Percentiles rank a stretch among this genome's conserved stretches.
Conservation (phyloP, 805 yeast genomes). For the Nadsonia fulvescens region DNA sequence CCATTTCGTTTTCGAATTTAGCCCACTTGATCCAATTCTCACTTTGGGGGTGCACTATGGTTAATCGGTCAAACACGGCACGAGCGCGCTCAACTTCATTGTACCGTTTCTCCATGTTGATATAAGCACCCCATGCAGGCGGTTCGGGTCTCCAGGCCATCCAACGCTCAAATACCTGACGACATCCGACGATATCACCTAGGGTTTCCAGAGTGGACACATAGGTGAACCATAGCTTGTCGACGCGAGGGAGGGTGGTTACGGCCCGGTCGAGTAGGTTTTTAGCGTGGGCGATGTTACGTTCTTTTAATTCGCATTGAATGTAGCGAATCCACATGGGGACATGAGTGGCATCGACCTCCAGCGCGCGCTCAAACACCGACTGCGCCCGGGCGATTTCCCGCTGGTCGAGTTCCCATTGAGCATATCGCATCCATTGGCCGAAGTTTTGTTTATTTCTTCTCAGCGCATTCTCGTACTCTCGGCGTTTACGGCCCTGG, state of each 20-base stretch:
- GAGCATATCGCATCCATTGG: conserved; percentile 87
- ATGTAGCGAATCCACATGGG: conserved; percentile 78
- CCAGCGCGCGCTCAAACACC: conserved; percentile 71
- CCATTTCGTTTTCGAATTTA: conserved; percentile 41
- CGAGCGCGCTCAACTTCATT: conserved; percentile 40
- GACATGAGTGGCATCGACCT: conserved; percentile 54
- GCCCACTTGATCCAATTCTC: conserved; percentile 65
- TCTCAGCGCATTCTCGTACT: conserved; percentile 73
- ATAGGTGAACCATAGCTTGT: conserved; percentile 75
- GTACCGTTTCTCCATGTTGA: conserved; percentile 56
- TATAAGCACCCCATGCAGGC: conserved; percentile 58
- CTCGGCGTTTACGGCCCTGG: conserved; percentile 62
- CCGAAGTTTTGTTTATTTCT: conserved; percentile 65
- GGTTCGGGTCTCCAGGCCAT: conserved; percentile 49
- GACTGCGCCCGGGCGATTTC: conserved; percentile 71
- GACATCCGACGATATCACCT: conserved; percentile 40
- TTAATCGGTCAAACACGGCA: conserved; percentile 36
- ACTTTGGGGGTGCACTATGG: conserved; percentile 31
- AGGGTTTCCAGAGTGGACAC: conserved; percentile 68
- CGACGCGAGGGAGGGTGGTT: conserved; percentile 53
- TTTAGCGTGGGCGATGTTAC: conserved; percentile 74
- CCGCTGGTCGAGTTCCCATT: conserved; percentile 66
- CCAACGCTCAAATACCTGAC: conserved; percentile 66
- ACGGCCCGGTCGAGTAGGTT: conserved; percentile 69
- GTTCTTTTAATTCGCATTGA: conserved; percentile 52